phyloP scores from a whole-genome alignment of 176 grass and related monocot species.

The Thalia dealbata region DNA sequence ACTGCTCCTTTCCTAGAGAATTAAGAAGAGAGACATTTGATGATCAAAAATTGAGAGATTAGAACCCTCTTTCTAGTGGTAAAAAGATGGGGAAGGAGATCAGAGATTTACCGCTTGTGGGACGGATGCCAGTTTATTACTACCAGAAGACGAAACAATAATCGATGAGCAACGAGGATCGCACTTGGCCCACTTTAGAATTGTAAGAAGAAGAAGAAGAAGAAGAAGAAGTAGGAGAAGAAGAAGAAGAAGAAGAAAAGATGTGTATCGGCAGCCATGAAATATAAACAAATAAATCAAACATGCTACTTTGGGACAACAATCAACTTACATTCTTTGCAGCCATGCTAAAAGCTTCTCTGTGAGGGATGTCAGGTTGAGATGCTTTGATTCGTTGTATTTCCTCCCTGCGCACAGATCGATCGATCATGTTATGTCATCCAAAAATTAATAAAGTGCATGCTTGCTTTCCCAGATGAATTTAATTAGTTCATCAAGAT shows the following conservation, averaged over 20 bases:
- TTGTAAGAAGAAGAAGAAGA: not conserved
- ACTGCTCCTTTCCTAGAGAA: not conserved
- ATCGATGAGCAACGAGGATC: conserved; percentile 55
- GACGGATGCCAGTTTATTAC: not conserved
- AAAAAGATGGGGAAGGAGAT: not conserved
- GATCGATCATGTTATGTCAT: too few relatives aligned
- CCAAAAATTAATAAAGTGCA: too few relatives aligned
- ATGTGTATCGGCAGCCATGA: too few relatives aligned
- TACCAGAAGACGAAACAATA: conserved; percentile 24
- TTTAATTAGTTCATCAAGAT: too few relatives aligned
- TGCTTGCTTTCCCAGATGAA: too few relatives aligned
- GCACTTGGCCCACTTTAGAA: conserved; percentile 76
- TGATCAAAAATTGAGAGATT: not conserved
- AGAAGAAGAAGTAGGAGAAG: conserved; percentile 1
- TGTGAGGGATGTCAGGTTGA: conserved; percentile 86
- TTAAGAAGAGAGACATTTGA: not conserved
- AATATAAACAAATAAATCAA: not conserved
- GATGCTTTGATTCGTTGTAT: conserved; percentile 97
- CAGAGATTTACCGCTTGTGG: conserved; percentile 4
- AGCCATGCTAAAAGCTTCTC: conserved; percentile 98
- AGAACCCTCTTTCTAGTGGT: not conserved
- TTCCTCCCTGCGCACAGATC: conserved; percentile 55
- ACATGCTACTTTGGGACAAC: not conserved
- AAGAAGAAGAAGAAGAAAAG: conserved; percentile 2
- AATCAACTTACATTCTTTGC: conserved; percentile 79